phyloP scores from a whole-genome alignment of 371 early-diverging fungal genomes.

The Globomyces sp. region DNA sequence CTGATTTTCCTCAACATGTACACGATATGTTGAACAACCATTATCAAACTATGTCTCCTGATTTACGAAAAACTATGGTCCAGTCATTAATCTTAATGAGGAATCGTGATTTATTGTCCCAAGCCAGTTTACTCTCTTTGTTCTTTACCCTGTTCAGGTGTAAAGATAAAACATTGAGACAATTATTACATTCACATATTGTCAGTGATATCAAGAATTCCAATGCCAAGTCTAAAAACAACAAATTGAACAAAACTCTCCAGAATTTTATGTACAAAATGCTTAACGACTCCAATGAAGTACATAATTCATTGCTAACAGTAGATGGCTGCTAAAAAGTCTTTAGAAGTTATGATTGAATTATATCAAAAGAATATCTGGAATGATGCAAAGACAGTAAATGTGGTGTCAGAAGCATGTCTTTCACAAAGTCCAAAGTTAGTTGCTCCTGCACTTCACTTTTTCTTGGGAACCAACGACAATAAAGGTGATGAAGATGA shows the following conservation, averaged over 20 bases:
- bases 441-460: slow-evolving; percentile 87
- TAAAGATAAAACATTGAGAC: slow-evolving; percentile 86
- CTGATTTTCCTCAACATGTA: slow-evolving; percentile 74
- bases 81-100: slow-evolving; percentile 87
- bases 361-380: slow-evolving; percentile 93
- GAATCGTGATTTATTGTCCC: slow-evolving; percentile 73
- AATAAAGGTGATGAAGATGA: slow-evolving; percentile 67
- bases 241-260: slow-evolving; percentile 90
- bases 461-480: slow-evolving; percentile 76
- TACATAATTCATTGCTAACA: slow-evolving; percentile 3
- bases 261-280: slow-evolving; percentile 96
- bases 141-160: slow-evolving; percentile 94
- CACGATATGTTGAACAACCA: slow-evolving; percentile 77
- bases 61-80: slow-evolving; percentile 82
- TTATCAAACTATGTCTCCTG: slow-evolving; percentile 73
- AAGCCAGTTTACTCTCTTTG: slow-evolving; percentile 72
- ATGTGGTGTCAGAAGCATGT: slow-evolving; percentile 94
- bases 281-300: slow-evolving; percentile 58
- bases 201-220: slow-evolving; percentile 90
- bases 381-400: slow-evolving; percentile 96
- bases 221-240: slow-evolving; percentile 90
- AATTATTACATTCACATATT: slow-evolving; percentile 84
- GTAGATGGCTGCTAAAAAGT: slow-evolving; percentile 85
- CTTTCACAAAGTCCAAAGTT: slow-evolving; percentile 88
- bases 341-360: slow-evolving; percentile 93